These are phyloP conservation scores for Linum usitatissimum DNA, from an alignment of 345 rosid species.

Conservation along the genomic window DNA sequence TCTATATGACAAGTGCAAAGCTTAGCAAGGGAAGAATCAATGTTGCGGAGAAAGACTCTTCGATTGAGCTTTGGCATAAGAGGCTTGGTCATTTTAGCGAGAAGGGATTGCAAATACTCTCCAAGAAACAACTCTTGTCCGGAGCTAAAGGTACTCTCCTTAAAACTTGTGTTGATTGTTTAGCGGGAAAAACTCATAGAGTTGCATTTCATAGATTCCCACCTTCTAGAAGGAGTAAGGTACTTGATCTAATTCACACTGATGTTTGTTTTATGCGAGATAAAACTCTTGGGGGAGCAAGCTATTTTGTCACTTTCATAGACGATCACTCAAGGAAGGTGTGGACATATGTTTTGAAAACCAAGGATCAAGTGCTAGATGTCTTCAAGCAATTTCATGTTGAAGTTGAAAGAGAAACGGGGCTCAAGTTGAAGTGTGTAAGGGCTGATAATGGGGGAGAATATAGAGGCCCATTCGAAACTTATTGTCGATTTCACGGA, in stretches of 20 bases:
- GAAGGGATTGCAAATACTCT: background rate
- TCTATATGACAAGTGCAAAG: background rate
- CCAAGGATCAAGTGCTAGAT: too few relatives aligned
- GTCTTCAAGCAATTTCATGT: too few relatives aligned
- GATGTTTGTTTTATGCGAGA: background rate
- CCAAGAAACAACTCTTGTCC: background rate
- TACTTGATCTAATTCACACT: background rate
- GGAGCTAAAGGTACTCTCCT: background rate
- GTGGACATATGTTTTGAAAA: too few relatives aligned
- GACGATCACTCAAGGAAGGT: too few relatives aligned
- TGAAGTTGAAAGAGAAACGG: too few relatives aligned
- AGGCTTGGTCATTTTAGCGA: background rate
- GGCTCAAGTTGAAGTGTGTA: too few relatives aligned
- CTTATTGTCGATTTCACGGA: too few relatives aligned
- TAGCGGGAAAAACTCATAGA: background rate
- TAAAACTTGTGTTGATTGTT: conserved; percentile 3
- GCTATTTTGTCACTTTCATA: too few relatives aligned
- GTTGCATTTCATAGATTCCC: background rate
- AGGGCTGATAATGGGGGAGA: too few relatives aligned
- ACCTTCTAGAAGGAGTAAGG: background rate
- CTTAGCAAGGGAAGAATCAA: background rate
- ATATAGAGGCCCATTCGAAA: too few relatives aligned
- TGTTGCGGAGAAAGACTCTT: background rate
- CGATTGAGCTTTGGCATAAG: background rate
- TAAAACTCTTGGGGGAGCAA: background rate